phyloP scores from a whole-genome alignment of 2,329 filamentous ascomycete species.

The Ambrosiella cleistominuta region DNA sequence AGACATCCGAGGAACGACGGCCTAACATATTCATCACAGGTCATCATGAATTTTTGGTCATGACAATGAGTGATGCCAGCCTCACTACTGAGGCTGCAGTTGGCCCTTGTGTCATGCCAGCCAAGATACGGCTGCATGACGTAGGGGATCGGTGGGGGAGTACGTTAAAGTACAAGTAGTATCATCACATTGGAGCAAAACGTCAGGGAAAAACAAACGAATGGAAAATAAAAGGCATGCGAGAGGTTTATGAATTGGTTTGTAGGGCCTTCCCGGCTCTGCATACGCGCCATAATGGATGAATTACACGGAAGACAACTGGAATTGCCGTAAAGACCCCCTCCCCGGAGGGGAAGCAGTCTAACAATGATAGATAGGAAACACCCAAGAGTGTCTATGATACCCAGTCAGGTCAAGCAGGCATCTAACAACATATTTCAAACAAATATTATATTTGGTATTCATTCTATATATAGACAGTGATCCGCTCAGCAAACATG shows the following conservation, averaged over 20 bases:
- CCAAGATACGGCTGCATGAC: background rate
- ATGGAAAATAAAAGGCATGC: too few relatives aligned
- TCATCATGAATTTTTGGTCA: too few relatives aligned
- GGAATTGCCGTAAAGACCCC: too few relatives aligned
- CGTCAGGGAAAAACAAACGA: too few relatives aligned
- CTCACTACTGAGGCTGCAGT: background rate
- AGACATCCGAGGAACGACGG: background rate
- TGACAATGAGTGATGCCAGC: background rate
- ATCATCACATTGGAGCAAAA: too few relatives aligned
- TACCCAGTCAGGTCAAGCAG: slow-evolving; percentile 1
- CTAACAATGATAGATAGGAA: background rate
- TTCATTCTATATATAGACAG: too few relatives aligned
- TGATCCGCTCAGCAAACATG: too few relatives aligned
- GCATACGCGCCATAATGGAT: too few relatives aligned
- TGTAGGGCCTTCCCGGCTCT: too few relatives aligned
- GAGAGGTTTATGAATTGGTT: too few relatives aligned
- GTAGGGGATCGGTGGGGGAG: background rate
- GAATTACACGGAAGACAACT: too few relatives aligned
- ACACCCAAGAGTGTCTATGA: background rate
- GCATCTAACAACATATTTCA: background rate
- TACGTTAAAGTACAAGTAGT: background rate
- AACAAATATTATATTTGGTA: background rate
- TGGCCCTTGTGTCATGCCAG: background rate
- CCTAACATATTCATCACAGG: too few relatives aligned
- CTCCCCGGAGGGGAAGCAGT: background rate